Conservation (phyloP, 148 eudicot species). For the Cornus suecica region DNA sequence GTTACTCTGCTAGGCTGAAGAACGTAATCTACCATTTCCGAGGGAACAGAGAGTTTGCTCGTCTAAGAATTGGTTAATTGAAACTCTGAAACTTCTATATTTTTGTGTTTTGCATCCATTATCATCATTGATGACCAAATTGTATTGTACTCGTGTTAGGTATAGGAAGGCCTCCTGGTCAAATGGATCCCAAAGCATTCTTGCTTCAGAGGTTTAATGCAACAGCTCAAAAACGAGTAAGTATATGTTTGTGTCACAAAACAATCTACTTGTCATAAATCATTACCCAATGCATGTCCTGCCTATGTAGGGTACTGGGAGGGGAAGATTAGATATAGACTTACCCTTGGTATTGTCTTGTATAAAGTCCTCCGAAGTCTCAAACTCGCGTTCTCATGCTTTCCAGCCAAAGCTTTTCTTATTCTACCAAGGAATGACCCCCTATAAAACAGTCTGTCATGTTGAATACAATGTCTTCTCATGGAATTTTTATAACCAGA, state of each 20-base stretch:
- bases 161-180: slow-evolving; percentile 95
- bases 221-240: slow-evolving; percentile 70
- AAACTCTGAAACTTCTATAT: slow-evolving; percentile 5
- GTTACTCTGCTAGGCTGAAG: slow-evolving; percentile 51
- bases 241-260: slow-evolving; percentile 15
- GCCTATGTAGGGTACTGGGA: too few relatives aligned
- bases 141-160: slow-evolving; percentile 37
- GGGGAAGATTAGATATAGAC: too few relatives aligned
- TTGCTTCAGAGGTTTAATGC: slow-evolving; percentile 84
- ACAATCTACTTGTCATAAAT: neutral
- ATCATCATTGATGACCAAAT: slow-evolving; percentile 9
- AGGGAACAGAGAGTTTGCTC: slow-evolving; percentile 69
- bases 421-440: too few relatives aligned
- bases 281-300: too few relatives aligned
- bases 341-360: too few relatives aligned
- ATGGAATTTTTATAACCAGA: neutral
- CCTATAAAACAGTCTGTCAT: neutral
- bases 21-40: slow-evolving; percentile 81
- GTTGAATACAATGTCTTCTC: neutral
- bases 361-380: too few relatives aligned
- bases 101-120: slow-evolving; percentile 5
- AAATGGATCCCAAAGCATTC: slow-evolving; percentile 98
- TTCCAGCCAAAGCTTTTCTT: too few relatives aligned
- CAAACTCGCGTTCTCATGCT: too few relatives aligned
- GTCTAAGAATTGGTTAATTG: slow-evolving; percentile 80